Percentiles rank a stretch among this genome's conserved stretches.
phyloP scores from a whole-genome alignment of 2,329 filamentous ascomycete species.

The Thielaviopsis musarum region DNA sequence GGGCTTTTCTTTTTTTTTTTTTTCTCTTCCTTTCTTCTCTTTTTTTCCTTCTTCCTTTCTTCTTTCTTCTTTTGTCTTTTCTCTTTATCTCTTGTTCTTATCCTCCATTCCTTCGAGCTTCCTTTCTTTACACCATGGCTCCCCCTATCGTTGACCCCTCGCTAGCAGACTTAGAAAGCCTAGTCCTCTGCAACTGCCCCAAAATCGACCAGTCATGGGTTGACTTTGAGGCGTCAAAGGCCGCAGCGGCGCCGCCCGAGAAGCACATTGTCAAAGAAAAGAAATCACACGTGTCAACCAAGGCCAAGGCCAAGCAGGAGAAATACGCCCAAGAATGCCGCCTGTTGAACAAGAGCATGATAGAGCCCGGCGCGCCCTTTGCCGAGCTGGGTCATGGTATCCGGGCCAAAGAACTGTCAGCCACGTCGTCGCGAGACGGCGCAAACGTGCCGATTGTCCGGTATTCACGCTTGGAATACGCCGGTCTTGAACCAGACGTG shows the following conservation, averaged over 20 bases:
- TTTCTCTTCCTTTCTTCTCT: background rate
- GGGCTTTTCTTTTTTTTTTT: background rate
- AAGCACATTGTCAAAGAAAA: slow-evolving; percentile 17
- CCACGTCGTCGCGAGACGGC: slow-evolving; percentile 20
- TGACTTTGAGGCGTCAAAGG: slow-evolving; percentile 20
- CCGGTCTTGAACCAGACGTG: slow-evolving; percentile 12
- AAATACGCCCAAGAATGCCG: slow-evolving; percentile 26
- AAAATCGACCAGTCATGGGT: slow-evolving; percentile 26
- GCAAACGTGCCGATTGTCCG: slow-evolving; percentile 22
- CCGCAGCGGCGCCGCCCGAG: slow-evolving; percentile 14
- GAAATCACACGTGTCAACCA: slow-evolving; percentile 13
- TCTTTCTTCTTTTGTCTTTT: background rate
- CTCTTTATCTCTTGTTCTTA: background rate
- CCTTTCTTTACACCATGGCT: slow-evolving; percentile 2
- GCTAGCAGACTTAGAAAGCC: slow-evolving; percentile 13
- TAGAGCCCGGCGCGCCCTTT: slow-evolving; percentile 21
- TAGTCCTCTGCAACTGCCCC: slow-evolving; percentile 20
- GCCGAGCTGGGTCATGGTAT: slow-evolving; percentile 22
- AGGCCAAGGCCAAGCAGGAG: slow-evolving; percentile 20
- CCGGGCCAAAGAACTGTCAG: slow-evolving; percentile 16
- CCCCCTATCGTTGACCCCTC: slow-evolving; percentile 9
- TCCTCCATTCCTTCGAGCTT: background rate
- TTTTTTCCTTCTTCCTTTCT: background rate
- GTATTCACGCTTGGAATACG: slow-evolving; percentile 16
- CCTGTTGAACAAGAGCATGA: slow-evolving; percentile 21